Evolutionary conservation across 352 stramenopile genomes (phyloP), one percentile per base, ranked within the genome.

Genomic region (Pelagophyceae sp.): DNA sequence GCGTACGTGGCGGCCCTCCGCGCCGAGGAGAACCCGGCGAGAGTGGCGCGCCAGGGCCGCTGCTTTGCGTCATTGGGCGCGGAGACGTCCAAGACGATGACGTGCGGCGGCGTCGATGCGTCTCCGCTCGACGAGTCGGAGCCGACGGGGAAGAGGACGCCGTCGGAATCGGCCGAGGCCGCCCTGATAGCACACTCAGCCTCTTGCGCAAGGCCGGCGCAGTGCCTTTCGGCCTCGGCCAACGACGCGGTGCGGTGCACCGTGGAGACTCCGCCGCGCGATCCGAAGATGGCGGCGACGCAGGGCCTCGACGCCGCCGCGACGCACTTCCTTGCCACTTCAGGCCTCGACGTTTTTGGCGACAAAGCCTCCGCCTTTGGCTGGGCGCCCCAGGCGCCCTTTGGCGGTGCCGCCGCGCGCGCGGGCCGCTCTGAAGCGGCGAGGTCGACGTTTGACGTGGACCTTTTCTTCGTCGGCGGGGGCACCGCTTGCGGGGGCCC

Each of bases 41-140:
- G n/a, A 25, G 19, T 17, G 19, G 61, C 31, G 2, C 2, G 3
- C 61, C 61, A 71, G 58, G 58, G 11, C 23, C 11, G 58, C 23
- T 11, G 5, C 31, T 71, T 71, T 27, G 19, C 27, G 2, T 37
- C 29, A 15, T 15, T n/a, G 3, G 61, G 27, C 61, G 29, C 29
- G 29, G 17, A 2, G 61, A 71, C n/a, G 61, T 71, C 61, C n/a
- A 71, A 2, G 61, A 71, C 61, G 61, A 71, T 38, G 61, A 71
- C 61, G 61, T 71, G 61, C 3, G 61, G 29, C 5, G 61, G 61
- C 61, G 61, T n/a, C 29, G 15, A 27, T 27, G 58, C 23, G 58
- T 35, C 23, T 31, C 31, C 5, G 15, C 11, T n/a, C 58, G 58
- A 5, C 23, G 58, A 33, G 58, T 31, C 29, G 23, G 23, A n/a